Base-by-base conservation (phyloP, 2,329 filamentous ascomycete genomes). In the Diaporthe aspalathi region DNA sequence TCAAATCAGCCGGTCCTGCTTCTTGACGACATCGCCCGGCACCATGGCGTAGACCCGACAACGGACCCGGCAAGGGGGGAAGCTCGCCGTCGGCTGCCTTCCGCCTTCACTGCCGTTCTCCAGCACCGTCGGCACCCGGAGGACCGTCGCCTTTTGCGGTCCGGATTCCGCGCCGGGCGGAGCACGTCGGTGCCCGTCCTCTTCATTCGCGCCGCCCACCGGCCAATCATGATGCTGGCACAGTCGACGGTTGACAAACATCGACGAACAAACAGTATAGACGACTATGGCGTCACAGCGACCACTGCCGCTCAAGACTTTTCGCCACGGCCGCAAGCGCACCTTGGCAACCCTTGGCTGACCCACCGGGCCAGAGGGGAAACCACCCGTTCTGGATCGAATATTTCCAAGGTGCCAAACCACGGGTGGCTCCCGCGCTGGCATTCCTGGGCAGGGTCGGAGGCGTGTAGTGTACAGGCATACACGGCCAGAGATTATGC, bases 311-410 rank as follows among this genome's bases (percentile, higher is more conserved):
- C 40, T 17, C 24, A 62, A 16, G 38, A 40, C n/a, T 17, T 17
- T n/a, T n/a, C 57, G 65, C 65, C 65, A 11, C 20, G 49, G 32
- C 65, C 60, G 60, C 27, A 45, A 50, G 45, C 60, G 60, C 60
- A 65, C 60, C 60, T 65, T 65, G 60, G 60, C 60, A 65, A 35
- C 14, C 12, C 60, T 65, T 65, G 60, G 60, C 60, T 38, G 45
- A 14, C 45, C 60, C 60, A 65, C 60, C 60, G 20, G 12, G 16
- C 8, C 43, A 43, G 24, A 38, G 35, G 12, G 12, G 35, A 38
- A 38, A 38, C 11, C 5, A 17, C 43, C n/a, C 2, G 24, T 20
- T 60, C n/a, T 43, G 35, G 43, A 40, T 40, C n/a, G 54, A 14
- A 24, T 32, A 40, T 22, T 27, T 24, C 32, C 35, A 40, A 40